Evolutionary conservation across 1,284 basidiomycete genomes (phyloP).

Genomic region (Wolfiporia cocos): DNA sequence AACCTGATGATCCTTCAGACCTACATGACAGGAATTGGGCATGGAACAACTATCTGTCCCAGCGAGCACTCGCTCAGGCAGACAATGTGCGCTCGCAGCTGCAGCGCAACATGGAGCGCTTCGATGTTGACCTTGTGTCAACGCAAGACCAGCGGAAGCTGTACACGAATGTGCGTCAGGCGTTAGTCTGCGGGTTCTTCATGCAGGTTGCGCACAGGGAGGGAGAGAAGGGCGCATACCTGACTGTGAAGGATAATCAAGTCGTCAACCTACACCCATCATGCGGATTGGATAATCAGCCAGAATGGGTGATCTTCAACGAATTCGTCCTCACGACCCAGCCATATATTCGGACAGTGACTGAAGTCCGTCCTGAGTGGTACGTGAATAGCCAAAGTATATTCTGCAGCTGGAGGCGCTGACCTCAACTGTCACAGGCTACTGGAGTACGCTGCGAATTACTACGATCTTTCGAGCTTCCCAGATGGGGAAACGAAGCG

Average conservation of each 20-base stretch:
- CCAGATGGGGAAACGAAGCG: slow-evolving; percentile 71
- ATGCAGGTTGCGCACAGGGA: slow-evolving; percentile 98
- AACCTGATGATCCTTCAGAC: slow-evolving; percentile 36
- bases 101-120: slow-evolving; percentile 91
- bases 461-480: slow-evolving; percentile 71
- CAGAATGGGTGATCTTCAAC: slow-evolving; percentile 98
- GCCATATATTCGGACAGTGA: slow-evolving; percentile 88
- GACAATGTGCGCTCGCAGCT: slow-evolving; percentile 95
- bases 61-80: slow-evolving; percentile 82
- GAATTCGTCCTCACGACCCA: slow-evolving; percentile 94
- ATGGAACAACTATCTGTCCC: slow-evolving; percentile 89
- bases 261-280: slow-evolving; percentile 92
- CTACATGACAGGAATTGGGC: slow-evolving; percentile 83
- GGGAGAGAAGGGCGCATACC: slow-evolving; percentile 82
- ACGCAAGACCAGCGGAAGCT: slow-evolving; percentile 76
- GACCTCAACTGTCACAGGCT: slow-evolving; percentile 44
- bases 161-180: slow-evolving; percentile 77
- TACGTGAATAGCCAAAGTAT: slow-evolving; percentile 27
- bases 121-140: slow-evolving; percentile 79
- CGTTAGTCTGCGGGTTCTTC: slow-evolving; percentile 92
- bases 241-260: slow-evolving; percentile 92
- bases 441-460: slow-evolving; percentile 72
- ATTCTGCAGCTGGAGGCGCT: not conserved
- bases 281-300: slow-evolving; percentile 85
- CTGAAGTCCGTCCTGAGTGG: slow-evolving; percentile 89